These are phyloP conservation scores for Colletotrichum falcatum DNA, from an alignment of 2,329 filamentous ascomycete genomes.

Conservation along the genomic window DNA sequence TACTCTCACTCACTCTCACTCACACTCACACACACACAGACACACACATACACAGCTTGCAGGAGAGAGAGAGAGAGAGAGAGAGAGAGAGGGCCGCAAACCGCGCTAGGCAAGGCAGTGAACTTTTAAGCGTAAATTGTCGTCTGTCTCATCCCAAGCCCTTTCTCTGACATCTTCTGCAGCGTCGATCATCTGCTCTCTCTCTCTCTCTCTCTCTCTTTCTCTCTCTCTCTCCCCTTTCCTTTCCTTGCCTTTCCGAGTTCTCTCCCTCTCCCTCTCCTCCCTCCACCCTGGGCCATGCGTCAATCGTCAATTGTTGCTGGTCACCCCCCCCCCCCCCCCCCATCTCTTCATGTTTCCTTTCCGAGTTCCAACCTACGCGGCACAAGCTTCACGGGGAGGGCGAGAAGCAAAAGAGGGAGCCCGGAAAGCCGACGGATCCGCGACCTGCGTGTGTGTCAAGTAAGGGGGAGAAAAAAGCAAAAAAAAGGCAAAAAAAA, in stretches of 20 bases:
- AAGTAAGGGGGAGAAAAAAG: too few species aligned
- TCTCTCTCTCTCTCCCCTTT: not conserved
- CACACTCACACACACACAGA: too few species aligned
- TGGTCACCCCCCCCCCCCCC: too few species aligned
- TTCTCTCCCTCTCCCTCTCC: not conserved
- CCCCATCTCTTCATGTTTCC: not conserved
- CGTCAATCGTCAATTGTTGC: too few species aligned
- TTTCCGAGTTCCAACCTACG: not conserved
- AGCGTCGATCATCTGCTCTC: slow-evolving; percentile 31
- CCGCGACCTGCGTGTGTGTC: too few species aligned
- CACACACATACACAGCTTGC: too few species aligned
- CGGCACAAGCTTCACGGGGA: not conserved
- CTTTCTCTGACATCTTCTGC: slow-evolving; percentile 31
- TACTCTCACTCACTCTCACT: not conserved
- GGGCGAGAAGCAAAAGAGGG: too few species aligned
- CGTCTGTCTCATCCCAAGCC: slow-evolving; percentile 28
- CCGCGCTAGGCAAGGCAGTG: not conserved
- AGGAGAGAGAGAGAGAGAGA: too few species aligned
- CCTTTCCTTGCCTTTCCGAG: not conserved
- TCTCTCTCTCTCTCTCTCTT: not conserved
- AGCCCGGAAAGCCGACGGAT: too few species aligned
- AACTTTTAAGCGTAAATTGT: slow-evolving; percentile 38
- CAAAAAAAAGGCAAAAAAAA: too few species aligned
- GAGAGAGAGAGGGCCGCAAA: slow-evolving; percentile 1
- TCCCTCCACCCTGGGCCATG: too few species aligned